Evolutionary conservation across 139 green algal species (phyloP).

Genomic region (Monoraphidium neglectum): DNA sequence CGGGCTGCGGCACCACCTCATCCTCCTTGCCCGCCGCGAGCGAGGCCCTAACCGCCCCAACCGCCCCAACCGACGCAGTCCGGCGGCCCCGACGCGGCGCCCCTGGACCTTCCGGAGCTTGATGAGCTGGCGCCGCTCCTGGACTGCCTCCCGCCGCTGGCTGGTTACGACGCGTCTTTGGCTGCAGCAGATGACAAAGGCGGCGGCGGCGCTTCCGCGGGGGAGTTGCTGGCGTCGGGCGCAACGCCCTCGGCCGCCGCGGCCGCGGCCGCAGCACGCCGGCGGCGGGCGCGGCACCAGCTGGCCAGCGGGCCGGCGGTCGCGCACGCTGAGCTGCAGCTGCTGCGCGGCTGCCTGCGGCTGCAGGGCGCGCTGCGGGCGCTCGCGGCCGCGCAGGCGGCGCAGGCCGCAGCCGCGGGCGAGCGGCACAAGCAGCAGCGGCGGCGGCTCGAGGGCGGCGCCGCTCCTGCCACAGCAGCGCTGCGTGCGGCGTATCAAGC

Average conservation of each 20-base stretch:
- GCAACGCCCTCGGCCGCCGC: not conserved
- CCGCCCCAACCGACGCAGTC: no score
- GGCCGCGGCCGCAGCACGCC: not conserved
- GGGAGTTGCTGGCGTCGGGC: not conserved
- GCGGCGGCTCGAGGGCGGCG: constrained; percentile 19
- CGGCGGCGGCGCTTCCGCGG: no score
- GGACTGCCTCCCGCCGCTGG: constrained; percentile 22
- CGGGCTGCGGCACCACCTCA: no score
- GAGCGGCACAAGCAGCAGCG: constrained; percentile 5
- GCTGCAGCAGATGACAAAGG: no score
- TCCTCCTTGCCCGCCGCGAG: no score
- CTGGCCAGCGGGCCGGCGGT: no score
- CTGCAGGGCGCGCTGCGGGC: constrained; percentile 8
- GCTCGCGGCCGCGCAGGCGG: not conserved
- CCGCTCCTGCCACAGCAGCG: not conserved
- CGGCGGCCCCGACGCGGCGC: constrained; percentile 8
- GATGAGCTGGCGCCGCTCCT: constrained; percentile 41
- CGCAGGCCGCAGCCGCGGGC: not conserved
- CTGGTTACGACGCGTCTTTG: not conserved
- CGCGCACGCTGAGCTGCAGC: constrained; percentile 14
- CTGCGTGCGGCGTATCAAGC: constrained; percentile 5
- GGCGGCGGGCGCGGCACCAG: no score
- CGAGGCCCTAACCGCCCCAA: no score
- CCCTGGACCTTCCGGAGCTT: constrained; percentile 35
- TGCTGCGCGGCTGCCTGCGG: constrained; percentile 7